Conservation (phyloP, 2,329 filamentous ascomycete species). For the Phialophora expanda region DNA sequence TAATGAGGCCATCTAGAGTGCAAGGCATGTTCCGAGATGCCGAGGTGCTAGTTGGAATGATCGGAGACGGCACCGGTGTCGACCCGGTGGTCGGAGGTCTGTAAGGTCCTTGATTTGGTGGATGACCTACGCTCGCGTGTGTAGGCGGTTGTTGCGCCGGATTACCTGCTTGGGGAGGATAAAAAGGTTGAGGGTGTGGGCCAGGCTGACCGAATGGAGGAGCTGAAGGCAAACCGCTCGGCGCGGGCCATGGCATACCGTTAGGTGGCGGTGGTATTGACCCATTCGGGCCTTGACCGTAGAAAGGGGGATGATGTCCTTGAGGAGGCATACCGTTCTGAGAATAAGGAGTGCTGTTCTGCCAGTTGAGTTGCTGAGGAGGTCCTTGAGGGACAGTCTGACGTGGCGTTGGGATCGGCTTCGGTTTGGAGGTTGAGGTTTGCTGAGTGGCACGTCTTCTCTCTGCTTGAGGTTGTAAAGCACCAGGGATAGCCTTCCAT, state of each 20-base stretch:
- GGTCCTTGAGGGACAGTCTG: conserved; percentile 31
- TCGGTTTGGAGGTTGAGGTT: conserved; percentile 34
- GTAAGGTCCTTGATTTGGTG: conserved; percentile 25
- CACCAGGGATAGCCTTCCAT: conserved; percentile 64
- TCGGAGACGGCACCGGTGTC: conserved; percentile 15
- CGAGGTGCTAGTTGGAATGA: conserved; percentile 28
- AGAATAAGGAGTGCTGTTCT: conserved; percentile 35
- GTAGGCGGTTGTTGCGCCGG: conserved; percentile 19
- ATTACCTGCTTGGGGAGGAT: conserved; percentile 23
- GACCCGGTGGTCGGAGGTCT: conserved; percentile 17
- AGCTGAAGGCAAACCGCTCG: neutral
- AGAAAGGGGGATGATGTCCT: conserved; percentile 32
- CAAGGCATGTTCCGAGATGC: conserved; percentile 37
- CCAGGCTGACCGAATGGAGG: conserved; percentile 11
- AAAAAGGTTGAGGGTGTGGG: conserved; percentile 25
- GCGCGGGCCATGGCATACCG: conserved; percentile 35
- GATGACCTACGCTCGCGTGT: conserved; percentile 20
- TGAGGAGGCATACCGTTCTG: conserved; percentile 34
- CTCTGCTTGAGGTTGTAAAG: conserved; percentile 36
- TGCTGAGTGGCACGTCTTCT: conserved; percentile 36
- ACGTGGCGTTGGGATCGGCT: conserved; percentile 32
- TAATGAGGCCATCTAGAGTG: conserved; percentile 33
- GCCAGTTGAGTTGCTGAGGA: conserved; percentile 34
- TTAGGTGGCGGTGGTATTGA: conserved; percentile 36
- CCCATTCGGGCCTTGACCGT: conserved; percentile 32